phyloP scores from a whole-genome alignment of 805 yeast genomes.

The Saccharomycopsis olivae region DNA sequence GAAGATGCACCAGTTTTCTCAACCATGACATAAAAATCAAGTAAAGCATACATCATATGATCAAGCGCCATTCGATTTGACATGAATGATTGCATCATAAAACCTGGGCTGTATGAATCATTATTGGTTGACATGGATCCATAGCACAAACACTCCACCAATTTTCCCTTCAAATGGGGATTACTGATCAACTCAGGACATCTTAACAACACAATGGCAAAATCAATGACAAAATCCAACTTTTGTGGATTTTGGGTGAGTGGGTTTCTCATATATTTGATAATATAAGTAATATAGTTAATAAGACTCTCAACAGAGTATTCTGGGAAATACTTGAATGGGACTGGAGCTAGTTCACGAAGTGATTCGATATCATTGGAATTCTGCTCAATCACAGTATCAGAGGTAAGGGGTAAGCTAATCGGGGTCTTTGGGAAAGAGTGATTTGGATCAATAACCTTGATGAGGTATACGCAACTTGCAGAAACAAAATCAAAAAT shows the following conservation, averaged over 20 bases:
- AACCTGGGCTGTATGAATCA: slow-evolving; percentile 54
- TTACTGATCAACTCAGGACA: slow-evolving; percentile 81
- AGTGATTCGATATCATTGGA: slow-evolving; percentile 68
- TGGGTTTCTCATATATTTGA: slow-evolving; percentile 46
- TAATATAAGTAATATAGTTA: slow-evolving; percentile 54
- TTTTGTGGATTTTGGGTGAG: slow-evolving; percentile 39
- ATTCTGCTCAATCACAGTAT: slow-evolving; percentile 51
- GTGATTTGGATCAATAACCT: slow-evolving; percentile 66
- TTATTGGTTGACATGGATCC: slow-evolving; percentile 52
- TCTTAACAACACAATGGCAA: slow-evolving; percentile 64
- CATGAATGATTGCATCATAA: slow-evolving; percentile 55
- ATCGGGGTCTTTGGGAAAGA: slow-evolving; percentile 44
- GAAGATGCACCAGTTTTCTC: slow-evolving; percentile 94
- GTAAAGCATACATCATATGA: slow-evolving; percentile 67
- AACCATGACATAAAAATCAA: slow-evolving; percentile 87
- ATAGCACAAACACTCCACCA: slow-evolving; percentile 68
- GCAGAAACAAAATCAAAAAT: slow-evolving; percentile 74
- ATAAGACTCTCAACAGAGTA: slow-evolving; percentile 74
- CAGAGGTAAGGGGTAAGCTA: slow-evolving; percentile 47
- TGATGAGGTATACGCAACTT: slow-evolving; percentile 56
- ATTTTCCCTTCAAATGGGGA: slow-evolving; percentile 82
- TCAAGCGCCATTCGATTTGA: slow-evolving; percentile 50
- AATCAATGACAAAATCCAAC: slow-evolving; percentile 51
- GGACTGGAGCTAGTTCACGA: slow-evolving; percentile 54
- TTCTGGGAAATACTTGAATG: slow-evolving; percentile 82